Percentiles rank a stretch among this genome's conserved stretches.
These are phyloP conservation scores for Torulaspora globosa DNA, from an alignment of 1,139 yeast genomes.

Conservation along the genomic window DNA sequence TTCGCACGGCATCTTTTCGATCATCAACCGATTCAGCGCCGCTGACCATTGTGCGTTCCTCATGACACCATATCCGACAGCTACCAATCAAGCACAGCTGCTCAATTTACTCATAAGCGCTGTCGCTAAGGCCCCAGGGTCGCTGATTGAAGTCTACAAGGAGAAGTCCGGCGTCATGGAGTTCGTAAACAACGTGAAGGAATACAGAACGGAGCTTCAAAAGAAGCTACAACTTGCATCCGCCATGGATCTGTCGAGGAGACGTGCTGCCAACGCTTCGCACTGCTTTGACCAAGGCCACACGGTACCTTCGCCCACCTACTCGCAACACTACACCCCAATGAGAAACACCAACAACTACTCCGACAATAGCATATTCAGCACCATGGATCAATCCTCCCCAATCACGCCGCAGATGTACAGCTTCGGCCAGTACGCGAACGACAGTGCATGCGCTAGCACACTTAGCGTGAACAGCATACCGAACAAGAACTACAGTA, in stretches of 20 bases:
- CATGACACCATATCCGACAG: constrained; percentile 30
- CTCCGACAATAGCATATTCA: constrained; percentile 31
- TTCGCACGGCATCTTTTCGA: constrained; percentile 32
- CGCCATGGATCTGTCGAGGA: constrained; percentile 27
- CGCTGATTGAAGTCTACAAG: constrained; percentile 29
- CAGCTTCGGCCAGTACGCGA: constrained; percentile 25
- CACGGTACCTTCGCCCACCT: constrained; percentile 28
- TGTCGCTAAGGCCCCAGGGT: constrained; percentile 27
- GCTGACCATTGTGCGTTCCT: constrained; percentile 36
- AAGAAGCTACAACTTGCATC: constrained; percentile 30
- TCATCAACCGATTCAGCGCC: constrained; percentile 33
- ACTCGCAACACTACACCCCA: constrained; percentile 33
- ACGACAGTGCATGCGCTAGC: constrained; percentile 28
- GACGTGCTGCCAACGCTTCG: constrained; percentile 20
- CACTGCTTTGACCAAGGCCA: constrained; percentile 19
- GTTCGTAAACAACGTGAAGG: constrained; percentile 29
- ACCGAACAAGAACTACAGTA: constrained; percentile 16
- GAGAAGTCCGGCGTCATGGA: constrained; percentile 30
- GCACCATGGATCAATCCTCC: constrained; percentile 26
- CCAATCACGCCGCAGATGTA: constrained; percentile 32
- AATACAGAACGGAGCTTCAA: constrained; percentile 27
- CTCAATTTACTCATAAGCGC: constrained; percentile 31
- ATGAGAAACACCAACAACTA: constrained; percentile 29
- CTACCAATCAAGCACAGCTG: constrained; percentile 27
- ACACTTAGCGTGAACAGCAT: constrained; percentile 29